Base-by-base conservation (phyloP, 768 basidiomycete species). In the Collybia sordida region DNA sequence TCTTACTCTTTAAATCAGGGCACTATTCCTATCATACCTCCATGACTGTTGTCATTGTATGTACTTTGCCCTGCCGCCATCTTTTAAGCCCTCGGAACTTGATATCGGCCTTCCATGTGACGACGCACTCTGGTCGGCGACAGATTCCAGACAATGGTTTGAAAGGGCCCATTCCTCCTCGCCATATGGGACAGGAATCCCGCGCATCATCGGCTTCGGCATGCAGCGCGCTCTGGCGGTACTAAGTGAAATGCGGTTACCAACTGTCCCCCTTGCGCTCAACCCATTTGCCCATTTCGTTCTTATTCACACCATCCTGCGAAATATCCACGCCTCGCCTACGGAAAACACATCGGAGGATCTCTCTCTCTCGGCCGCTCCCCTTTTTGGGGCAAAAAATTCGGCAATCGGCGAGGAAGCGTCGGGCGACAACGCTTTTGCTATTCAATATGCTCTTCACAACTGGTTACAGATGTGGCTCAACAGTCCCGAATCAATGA, bases 381-480 rank as follows among this genome's bases (percentile, higher is more conserved):
- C 52, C 22, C 42, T 25, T 15, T 11, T 35, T 12, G 36, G 24
- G 3, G 46, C 18, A 11, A 40, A 50, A 35, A 49, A 54, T 23
- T 31, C 35, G 21, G 41, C 18, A 14, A 23, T 48, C 24, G 49
- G 21, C 42, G 42, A 53, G 18, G 53, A 49, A 21, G 45, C 25
- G 19, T 6, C 28, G 23, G 34, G 19, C 47, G 50, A 53, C 38
- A 42, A 60, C 25, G 27, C 50, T 36, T 51, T 72, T 58, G 56
- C 66, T 11, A 65, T 77, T 27, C 81, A 83, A 58, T 74, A 71
- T 57, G 73, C 75, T 23, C 68, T 86, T 28, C 80, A 83, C 58
- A 79, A 77, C 56, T 85, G 83, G 83, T 67, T 83, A 37, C 74
- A 77, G 57, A 73, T 76, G 62, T 84, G 82, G 82, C 62, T 70